Evolutionary conservation across 2,329 filamentous ascomycete species (phyloP).

Genomic region (Aspergillus felis): DNA sequence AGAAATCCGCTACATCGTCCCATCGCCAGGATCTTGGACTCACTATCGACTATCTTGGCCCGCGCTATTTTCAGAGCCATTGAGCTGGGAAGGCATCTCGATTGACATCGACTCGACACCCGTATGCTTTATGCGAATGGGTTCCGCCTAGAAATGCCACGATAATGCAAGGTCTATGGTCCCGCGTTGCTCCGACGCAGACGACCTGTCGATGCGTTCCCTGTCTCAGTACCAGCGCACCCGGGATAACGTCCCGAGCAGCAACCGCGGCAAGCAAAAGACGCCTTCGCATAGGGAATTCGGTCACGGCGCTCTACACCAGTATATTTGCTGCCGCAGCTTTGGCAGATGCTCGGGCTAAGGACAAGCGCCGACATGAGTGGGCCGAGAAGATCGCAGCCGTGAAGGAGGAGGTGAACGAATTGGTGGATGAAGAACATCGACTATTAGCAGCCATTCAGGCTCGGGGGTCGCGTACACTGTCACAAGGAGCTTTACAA

Average conservation of each 20-base stretch:
- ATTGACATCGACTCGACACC: constrained; percentile 3
- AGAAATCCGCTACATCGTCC: constrained; percentile 1
- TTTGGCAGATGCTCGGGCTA: constrained; percentile 38
- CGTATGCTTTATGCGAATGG: background rate
- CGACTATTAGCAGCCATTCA: constrained; percentile 32
- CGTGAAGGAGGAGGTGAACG: constrained; percentile 40
- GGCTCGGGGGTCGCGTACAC: constrained; percentile 17
- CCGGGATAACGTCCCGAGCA: constrained; percentile 33
- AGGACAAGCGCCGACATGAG: constrained; percentile 37
- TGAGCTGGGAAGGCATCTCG: constrained; percentile 13
- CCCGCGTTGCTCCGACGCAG: constrained; percentile 36
- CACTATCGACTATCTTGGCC: background rate
- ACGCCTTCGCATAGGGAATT: constrained; percentile 40
- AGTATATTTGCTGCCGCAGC: constrained; percentile 42
- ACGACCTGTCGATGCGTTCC: constrained; percentile 41
- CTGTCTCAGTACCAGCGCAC: constrained; percentile 35
- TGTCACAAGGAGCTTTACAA: constrained; percentile 19
- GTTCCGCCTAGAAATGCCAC: constrained; percentile 24
- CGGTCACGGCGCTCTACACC: constrained; percentile 42
- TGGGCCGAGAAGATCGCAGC: constrained; percentile 41
- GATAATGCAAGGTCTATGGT: constrained; percentile 45
- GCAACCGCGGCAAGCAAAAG: constrained; percentile 34
- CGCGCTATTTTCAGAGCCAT: constrained; percentile 7
- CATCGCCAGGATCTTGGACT: constrained; percentile 1
- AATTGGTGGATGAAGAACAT: constrained; percentile 37